Conservation (phyloP, 495 filamentous ascomycete genomes). For the Mytilinidion resinicola region DNA sequence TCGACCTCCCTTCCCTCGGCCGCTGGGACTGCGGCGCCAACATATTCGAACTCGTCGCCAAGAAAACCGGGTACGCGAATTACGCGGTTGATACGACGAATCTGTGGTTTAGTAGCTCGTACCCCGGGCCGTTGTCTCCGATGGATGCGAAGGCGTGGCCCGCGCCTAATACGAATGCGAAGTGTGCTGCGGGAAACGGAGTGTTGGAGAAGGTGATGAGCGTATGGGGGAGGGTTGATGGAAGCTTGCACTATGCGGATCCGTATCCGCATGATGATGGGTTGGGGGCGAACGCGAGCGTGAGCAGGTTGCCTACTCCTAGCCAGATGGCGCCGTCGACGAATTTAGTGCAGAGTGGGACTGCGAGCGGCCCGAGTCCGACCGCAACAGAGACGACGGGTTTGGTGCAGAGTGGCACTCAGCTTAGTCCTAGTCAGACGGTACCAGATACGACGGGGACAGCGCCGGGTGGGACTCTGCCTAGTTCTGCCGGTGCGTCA, state of each 20-base stretch:
- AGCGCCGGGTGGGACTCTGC: no score
- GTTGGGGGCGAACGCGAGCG: background rate
- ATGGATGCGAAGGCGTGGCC: constrained; percentile 39
- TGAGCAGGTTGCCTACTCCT: background rate
- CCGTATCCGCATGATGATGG: background rate
- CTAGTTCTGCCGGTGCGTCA: no score
- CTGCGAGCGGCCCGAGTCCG: no score
- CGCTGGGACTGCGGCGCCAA: constrained; percentile 70
- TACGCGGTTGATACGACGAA: constrained; percentile 41
- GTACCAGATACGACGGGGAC: no score
- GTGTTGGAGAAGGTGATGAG: constrained; percentile 28
- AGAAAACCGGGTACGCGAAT: constrained; percentile 52
- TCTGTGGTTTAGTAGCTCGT: constrained; percentile 43
- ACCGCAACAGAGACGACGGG: no score
- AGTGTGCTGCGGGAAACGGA: constrained; percentile 44
- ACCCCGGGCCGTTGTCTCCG: constrained; percentile 44
- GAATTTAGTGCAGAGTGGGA: no score
- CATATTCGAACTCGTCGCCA: constrained; percentile 55
- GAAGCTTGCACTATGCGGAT: background rate
- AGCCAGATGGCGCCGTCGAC: no score
- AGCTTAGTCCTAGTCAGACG: no score
- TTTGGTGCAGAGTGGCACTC: no score
- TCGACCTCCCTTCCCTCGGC: constrained; percentile 60
- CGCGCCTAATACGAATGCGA: constrained; percentile 36
- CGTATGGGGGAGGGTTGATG: background rate